Evolutionary conservation across 768 basidiomycete species (phyloP), one percentile per base, ranked within the genome.

Genomic region (Pholiota conissans): DNA sequence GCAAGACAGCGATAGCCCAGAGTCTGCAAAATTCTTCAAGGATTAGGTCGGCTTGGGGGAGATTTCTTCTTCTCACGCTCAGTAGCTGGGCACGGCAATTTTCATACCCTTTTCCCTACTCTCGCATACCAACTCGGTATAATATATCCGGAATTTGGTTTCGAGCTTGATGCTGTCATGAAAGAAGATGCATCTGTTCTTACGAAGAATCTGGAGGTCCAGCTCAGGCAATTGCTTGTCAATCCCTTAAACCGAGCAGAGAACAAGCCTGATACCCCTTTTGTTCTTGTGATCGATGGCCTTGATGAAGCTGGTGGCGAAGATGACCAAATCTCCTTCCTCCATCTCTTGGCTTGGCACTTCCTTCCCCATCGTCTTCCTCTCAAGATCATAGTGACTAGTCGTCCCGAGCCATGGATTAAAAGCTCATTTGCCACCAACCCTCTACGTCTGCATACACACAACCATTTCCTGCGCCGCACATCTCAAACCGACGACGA

Each of bases 241-340:
- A 48, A 26, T n/a, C 46, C 46, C 16, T 10, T 48, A 13, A 24
- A 28, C 6, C 24, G 24, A 13, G 22, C 28, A 5, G 22, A 27
- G n/a, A 27, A 20, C 27, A 13, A 10, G 16, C 28, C 22, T 8
- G 24, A 26, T 5, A 28, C 28, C 24, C 58, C 63, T 0, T n/a
- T 45, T 8, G 32, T 66, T 20, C 35, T 66, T 22, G 34, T 66
- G 5, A 50, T 66, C 18, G 66, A 65, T 49, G 66, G 66, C n/a
- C 34, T 65, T 7, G 66, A 67, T 39, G 66, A 67, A 56, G 65
- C 60, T 35, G 42, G 52, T 2, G 45, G 40, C 30, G 50, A 56
- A 18, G 63, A 64, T 16, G 42, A 35, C 24, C 30, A 52, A 45
- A 58, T 28, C 30, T 34, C 42, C 5, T 18, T 20, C 8, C 11